Evolutionary conservation across 2,329 filamentous ascomycete genomes (phyloP).

Genomic region (Malbranchea zuffiana): DNA sequence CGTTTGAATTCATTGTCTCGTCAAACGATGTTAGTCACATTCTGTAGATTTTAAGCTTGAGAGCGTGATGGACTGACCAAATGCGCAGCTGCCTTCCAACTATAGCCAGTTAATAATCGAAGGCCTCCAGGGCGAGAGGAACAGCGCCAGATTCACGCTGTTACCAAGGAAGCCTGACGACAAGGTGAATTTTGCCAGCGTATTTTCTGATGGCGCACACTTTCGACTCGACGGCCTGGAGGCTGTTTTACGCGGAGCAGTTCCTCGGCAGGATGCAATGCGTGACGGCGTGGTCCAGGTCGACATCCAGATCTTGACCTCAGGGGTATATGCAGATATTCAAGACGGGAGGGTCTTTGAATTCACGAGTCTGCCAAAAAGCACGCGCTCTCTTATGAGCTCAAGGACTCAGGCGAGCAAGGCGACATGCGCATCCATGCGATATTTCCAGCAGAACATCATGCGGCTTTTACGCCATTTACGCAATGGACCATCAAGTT

Average conservation of each 20-base stretch:
- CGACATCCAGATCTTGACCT: not conserved
- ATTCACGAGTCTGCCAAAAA: not conserved
- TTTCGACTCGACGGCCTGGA: constrained; percentile 1
- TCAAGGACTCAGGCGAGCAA: not conserved
- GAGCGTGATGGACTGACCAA: too few species aligned
- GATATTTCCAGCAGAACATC: not conserved
- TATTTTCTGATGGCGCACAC: constrained; percentile 1
- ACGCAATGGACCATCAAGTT: constrained; percentile 1
- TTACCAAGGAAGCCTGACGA: not conserved
- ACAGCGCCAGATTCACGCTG: constrained; percentile 5
- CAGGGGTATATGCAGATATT: constrained; percentile 3
- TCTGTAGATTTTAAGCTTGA: too few species aligned
- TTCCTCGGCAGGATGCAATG: not conserved
- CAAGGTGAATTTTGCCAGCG: not conserved
- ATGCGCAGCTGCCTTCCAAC: too few species aligned
- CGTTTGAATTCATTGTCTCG: not conserved
- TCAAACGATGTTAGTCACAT: not conserved
- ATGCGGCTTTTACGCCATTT: constrained; percentile 1
- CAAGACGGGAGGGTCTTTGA: not conserved
- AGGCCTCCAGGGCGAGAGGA: not conserved
- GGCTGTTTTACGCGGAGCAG: not conserved
- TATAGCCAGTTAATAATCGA: too few species aligned
- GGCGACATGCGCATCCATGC: not conserved
- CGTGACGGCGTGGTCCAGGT: not conserved
- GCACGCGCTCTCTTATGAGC: not conserved